A percentile compares a stretch with the other conserved stretches of the same genome.
Conservation (phyloP, 768 basidiomycete genomes). For the Amanita fuliginea region DNA sequence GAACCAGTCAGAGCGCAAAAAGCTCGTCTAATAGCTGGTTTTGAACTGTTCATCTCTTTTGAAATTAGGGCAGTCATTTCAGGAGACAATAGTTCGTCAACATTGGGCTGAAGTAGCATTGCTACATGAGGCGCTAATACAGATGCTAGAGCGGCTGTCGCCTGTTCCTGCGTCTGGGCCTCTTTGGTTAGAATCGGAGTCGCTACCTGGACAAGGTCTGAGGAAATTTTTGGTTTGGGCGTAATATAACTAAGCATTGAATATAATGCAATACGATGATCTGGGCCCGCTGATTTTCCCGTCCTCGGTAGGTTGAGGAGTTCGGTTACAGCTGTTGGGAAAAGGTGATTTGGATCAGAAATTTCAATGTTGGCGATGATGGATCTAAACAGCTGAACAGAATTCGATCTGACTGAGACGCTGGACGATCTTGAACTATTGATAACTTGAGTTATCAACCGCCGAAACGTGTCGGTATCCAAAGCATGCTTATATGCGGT, state of each 20-base stretch:
- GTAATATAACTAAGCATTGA: slow-evolving; percentile 55
- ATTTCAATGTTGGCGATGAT: slow-evolving; percentile 25
- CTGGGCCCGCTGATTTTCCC: slow-evolving; percentile 80
- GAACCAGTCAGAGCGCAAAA: slow-evolving; percentile 53
- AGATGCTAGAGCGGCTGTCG: slow-evolving; percentile 39
- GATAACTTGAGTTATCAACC: slow-evolving; percentile 46
- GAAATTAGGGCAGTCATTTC: slow-evolving; percentile 38
- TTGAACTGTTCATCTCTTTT: slow-evolving; percentile 64
- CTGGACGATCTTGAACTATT: slow-evolving; percentile 72
- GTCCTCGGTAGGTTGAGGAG: slow-evolving; percentile 64
- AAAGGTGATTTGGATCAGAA: slow-evolving; percentile 22
- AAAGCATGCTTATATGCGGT: slow-evolving; percentile 40
- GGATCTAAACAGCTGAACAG: slow-evolving; percentile 46
- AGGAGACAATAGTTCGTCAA: slow-evolving; percentile 26
- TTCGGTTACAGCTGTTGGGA: slow-evolving; percentile 45
- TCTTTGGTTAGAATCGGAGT: slow-evolving; percentile 54
- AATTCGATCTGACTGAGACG: slow-evolving; percentile 40
- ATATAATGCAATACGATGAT: slow-evolving; percentile 76
- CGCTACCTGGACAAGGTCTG: slow-evolving; percentile 33
- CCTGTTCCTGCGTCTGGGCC: slow-evolving; percentile 46
- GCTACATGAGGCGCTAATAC: slow-evolving; percentile 52
- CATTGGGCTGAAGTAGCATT: slow-evolving; percentile 28
- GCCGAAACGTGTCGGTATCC: slow-evolving; percentile 34
- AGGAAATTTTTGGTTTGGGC: slow-evolving; percentile 30
- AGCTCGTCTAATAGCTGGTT: slow-evolving; percentile 47